Conservation (phyloP, 1,284 basidiomycete genomes). For the Heterobasidion occidentale region DNA sequence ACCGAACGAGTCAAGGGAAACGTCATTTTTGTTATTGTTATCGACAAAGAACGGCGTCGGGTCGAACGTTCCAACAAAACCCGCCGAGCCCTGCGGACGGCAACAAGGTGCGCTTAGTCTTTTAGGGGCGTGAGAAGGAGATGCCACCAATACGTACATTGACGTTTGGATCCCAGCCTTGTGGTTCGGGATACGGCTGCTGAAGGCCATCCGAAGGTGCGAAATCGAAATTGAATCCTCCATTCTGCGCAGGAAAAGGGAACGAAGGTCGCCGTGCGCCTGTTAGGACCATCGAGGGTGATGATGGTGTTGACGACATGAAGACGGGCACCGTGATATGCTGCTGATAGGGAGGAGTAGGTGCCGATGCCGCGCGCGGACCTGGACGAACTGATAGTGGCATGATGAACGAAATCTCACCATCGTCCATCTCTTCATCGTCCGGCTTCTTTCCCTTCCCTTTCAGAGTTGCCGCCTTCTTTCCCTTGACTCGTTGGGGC, state of each 20-base stretch:
- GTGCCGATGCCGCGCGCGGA: slow-evolving; percentile 24
- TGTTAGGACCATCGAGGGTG: slow-evolving; percentile 50
- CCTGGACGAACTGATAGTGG: slow-evolving; percentile 28
- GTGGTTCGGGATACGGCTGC: slow-evolving; percentile 24
- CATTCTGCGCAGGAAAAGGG: slow-evolving; percentile 18
- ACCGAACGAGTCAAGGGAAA: slow-evolving; percentile 30
- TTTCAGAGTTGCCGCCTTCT: slow-evolving; percentile 36
- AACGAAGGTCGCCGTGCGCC: slow-evolving; percentile 41
- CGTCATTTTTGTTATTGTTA: slow-evolving; percentile 1
- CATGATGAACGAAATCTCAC: slow-evolving; percentile 49
- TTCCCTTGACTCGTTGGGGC: slow-evolving; percentile 57
- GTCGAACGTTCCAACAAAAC: slow-evolving; percentile 22
- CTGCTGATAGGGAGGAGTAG: slow-evolving; percentile 35
- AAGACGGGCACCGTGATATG: slow-evolving; percentile 54
- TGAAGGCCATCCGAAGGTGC: slow-evolving; percentile 27
- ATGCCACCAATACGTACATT: slow-evolving; percentile 12
- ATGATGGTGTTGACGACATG: slow-evolving; percentile 59
- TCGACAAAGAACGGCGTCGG: not conserved
- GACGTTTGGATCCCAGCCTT: slow-evolving; percentile 28
- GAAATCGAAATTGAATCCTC: slow-evolving; percentile 25
- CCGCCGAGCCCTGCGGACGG: slow-evolving; percentile 30
- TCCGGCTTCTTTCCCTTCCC: slow-evolving; percentile 30
- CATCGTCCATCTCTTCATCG: slow-evolving; percentile 39
- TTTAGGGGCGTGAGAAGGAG: not conserved
- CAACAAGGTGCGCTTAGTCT: not conserved